phyloP scores from a whole-genome alignment of 345 rosid genomes.

The Lepidium africanum region DNA sequence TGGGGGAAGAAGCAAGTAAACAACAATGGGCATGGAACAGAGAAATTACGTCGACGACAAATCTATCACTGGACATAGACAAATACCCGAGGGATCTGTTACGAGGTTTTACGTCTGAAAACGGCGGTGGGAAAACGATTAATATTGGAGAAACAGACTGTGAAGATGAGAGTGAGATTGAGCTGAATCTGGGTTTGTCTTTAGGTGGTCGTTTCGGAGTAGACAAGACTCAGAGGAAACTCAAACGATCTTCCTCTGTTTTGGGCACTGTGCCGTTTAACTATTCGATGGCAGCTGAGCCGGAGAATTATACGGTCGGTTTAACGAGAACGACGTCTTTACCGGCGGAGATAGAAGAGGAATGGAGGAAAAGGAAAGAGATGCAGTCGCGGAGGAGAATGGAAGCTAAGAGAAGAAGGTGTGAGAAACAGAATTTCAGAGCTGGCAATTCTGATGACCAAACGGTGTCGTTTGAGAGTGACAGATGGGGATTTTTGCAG shows the following conservation, averaged over 20 bases:
- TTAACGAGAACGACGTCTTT: conserved; percentile 74
- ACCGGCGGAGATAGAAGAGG: conserved; percentile 86
- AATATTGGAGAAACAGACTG: conserved; percentile 8
- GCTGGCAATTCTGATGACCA: conserved; percentile 24
- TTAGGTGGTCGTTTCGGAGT: conserved; percentile 88
- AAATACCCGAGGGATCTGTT: conserved; percentile 75
- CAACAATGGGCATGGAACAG: conserved; percentile 32
- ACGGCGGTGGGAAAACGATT: conserved; percentile 13
- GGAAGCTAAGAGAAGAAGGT: conserved; percentile 82
- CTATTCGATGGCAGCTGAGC: conserved; percentile 5
- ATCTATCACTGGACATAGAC: conserved; percentile 50
- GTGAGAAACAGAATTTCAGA: conserved; percentile 63
- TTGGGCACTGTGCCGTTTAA: conserved; percentile 33
- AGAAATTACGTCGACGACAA: conserved; percentile 34
- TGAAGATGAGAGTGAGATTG: conserved; percentile 43
- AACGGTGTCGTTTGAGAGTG: conserved; percentile 32
- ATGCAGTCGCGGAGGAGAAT: conserved; percentile 69
- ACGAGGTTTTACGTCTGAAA: conserved; percentile 49
- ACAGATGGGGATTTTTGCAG: conserved; percentile 34
- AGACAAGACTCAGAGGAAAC: conserved; percentile 50
- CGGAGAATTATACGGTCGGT: conserved; percentile 34
- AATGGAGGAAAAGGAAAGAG: conserved; percentile 88
- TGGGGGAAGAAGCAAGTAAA: conserved; percentile 54
- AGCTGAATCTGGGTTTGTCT: conserved; percentile 83
- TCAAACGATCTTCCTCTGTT: conserved; percentile 70